Conservation (phyloP, 805 yeast genomes). For the Saturnispora sanitii region DNA sequence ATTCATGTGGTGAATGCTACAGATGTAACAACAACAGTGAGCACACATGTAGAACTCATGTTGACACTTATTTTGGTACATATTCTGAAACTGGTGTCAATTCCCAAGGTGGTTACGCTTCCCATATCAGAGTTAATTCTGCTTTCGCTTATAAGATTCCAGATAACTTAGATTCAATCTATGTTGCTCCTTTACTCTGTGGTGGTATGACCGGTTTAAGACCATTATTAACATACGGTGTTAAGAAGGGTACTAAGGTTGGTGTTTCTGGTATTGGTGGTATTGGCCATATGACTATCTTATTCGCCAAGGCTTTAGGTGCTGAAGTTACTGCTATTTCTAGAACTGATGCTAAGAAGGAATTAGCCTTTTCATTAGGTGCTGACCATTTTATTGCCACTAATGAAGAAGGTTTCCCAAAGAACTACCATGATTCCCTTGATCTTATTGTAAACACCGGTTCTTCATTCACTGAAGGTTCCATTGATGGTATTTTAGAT, state of each 20-base stretch:
- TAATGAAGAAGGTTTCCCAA: conserved; percentile 35
- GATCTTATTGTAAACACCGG: conserved; percentile 45
- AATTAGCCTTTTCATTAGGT: conserved; percentile 40
- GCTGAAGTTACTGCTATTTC: conserved; percentile 52
- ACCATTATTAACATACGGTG: conserved; percentile 34
- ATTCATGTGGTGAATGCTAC: conserved; percentile 31
- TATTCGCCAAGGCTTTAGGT: conserved; percentile 50
- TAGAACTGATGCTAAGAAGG: conserved; percentile 38
- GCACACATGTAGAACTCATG: conserved; percentile 39
- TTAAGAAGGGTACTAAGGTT: conserved; percentile 40
- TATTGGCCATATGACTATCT: conserved; percentile 37
- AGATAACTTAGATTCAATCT: conserved; percentile 31
- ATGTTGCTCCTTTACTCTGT: conserved; percentile 46
- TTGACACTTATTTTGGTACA: conserved; percentile 41
- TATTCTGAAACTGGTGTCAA: conserved; percentile 38
- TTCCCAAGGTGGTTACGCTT: conserved; percentile 41
- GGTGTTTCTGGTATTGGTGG: conserved; percentile 43
- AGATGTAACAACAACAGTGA: conserved; percentile 31
- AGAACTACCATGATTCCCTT: conserved; percentile 25
- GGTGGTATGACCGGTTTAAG: conserved; percentile 48
- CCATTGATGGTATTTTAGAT: conserved; percentile 19
- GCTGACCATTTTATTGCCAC: conserved; percentile 49
- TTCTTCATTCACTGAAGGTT: conserved; percentile 28
- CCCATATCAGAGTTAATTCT: conserved; percentile 36
- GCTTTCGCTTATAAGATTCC: conserved; percentile 41